A percentile compares a stretch with the other conserved stretches of the same genome.
Evolutionary conservation across 768 basidiomycete species (phyloP).

Genomic region (Mycena vulgaris): DNA sequence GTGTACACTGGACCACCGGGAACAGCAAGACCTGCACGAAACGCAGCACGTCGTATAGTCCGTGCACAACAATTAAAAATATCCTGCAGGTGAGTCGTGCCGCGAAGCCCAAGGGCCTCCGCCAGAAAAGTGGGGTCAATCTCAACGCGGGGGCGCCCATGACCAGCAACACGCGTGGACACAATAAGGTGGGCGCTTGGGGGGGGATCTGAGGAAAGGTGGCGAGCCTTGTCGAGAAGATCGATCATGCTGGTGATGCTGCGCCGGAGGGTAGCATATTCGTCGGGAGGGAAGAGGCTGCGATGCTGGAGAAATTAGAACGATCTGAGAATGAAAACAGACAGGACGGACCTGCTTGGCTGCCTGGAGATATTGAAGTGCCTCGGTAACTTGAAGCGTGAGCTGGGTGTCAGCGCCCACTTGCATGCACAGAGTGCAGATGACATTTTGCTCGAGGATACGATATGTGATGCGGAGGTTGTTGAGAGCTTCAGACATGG

Average conservation of each 20-base stretch:
- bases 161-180: constrained; percentile 12
- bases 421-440: constrained; percentile 20
- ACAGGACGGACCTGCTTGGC: neutral
- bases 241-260: neutral
- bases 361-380: neutral
- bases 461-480: neutral
- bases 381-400: constrained; percentile 8
- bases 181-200: neutral
- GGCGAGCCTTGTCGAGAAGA: neutral
- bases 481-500: neutral
- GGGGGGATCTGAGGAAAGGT: neutral
- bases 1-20: neutral
- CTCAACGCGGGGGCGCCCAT: constrained; percentile 39
- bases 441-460: neutral
- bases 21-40: neutral
- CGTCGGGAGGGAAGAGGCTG: neutral
- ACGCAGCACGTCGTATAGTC: neutral
- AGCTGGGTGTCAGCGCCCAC: constrained; percentile 19
- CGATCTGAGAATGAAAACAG: neutral
- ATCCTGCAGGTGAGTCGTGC: constrained; percentile 23
- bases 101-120: constrained; percentile 37
- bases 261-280: neutral
- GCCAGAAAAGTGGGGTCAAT: constrained; percentile 43
- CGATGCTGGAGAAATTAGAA: neutral
- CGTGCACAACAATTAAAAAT: neutral